Evolutionary conservation across 1,139 yeast species (phyloP).

Genomic region (Sugiyamaella neomexicana): DNA sequence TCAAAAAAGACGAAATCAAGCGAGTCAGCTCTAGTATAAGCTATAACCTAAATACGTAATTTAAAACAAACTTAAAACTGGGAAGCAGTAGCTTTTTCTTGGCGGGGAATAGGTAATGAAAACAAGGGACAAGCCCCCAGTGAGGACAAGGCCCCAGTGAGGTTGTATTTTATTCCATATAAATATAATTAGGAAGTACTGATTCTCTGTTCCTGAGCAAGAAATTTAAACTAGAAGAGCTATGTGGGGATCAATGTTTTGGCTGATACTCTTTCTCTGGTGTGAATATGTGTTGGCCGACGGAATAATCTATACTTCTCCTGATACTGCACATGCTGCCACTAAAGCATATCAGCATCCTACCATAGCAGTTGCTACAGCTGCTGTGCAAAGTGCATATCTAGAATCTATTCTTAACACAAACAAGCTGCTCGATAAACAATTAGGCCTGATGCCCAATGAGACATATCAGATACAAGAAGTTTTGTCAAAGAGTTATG

Average conservation of each 20-base stretch:
- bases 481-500: neutral
- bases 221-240: neutral
- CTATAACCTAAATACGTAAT: neutral
- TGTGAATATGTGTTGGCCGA: neutral
- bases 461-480: neutral
- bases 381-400: constrained; percentile 1
- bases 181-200: no score
- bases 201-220: no score
- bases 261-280: neutral
- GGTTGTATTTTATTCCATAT: no score
- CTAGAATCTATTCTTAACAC: neutral
- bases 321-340: neutral
- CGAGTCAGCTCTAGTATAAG: neutral
- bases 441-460: neutral
- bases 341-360: neutral
- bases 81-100: neutral
- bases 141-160: no score
- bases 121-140: neutral
- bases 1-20: neutral
- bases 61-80: neutral
- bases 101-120: neutral
- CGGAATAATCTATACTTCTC: neutral
- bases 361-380: neutral
- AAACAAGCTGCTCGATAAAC: neutral
- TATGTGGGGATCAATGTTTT: neutral